Evolutionary conservation across 2,329 filamentous ascomycete genomes (phyloP).

Genomic region (Byssoonygena ceratinophila): DNA sequence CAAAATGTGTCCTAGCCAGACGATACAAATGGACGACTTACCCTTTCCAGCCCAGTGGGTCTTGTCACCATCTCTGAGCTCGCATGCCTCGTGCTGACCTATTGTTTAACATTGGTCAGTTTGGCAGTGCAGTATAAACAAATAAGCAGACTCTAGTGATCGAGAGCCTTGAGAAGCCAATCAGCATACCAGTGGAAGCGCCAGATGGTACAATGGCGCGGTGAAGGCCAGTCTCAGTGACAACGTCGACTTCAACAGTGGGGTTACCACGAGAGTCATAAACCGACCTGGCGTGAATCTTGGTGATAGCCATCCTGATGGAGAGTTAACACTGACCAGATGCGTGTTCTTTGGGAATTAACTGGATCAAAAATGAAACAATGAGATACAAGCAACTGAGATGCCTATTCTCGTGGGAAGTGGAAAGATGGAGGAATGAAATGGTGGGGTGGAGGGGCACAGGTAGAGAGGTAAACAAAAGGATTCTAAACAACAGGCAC

Average conservation of each 20-base stretch:
- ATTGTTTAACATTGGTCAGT: slow-evolving; percentile 23
- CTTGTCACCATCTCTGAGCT: slow-evolving; percentile 86
- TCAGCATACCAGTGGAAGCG: slow-evolving; percentile 72
- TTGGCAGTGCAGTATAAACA: too few relatives aligned
- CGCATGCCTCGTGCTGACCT: slow-evolving; percentile 84
- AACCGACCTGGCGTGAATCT: slow-evolving; percentile 86
- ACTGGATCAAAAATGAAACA: background rate
- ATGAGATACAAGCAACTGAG: background rate
- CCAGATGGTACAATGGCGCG: slow-evolving; percentile 95
- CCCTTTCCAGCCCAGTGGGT: slow-evolving; percentile 77
- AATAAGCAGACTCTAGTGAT: too few relatives aligned
- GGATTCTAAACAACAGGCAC: background rate
- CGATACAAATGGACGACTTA: slow-evolving; percentile 24
- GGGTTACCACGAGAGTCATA: slow-evolving; percentile 98
- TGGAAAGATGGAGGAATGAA: background rate
- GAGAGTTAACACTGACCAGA: background rate
- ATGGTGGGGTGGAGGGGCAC: slow-evolving; percentile 10
- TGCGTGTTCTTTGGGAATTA: background rate
- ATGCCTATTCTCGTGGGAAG: background rate
- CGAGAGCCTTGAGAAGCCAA: background rate
- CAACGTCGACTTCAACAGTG: slow-evolving; percentile 94
- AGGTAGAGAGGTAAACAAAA: background rate
- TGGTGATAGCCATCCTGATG: slow-evolving; percentile 66
- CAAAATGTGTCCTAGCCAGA: background rate
- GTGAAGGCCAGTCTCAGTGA: slow-evolving; percentile 93